Percentiles rank a stretch among this genome's conserved stretches.
Evolutionary conservation across 495 filamentous ascomycete species (phyloP).

Genomic region (Talaromyces adpressus): DNA sequence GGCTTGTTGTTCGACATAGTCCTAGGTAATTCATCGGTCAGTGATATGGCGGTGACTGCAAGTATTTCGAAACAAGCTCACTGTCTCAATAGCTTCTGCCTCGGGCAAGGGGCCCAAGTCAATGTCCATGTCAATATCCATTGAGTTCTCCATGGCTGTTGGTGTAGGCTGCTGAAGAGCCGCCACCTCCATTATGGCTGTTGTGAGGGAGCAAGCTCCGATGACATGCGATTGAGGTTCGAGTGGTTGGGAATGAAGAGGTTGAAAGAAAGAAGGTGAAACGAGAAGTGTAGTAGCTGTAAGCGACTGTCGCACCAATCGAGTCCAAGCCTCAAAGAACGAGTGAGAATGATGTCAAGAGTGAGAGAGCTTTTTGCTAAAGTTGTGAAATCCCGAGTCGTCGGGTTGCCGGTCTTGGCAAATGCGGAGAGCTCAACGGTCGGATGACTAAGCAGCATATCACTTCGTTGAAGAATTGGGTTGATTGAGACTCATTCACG

Average conservation of each 20-base stretch:
- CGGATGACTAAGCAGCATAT: neutral
- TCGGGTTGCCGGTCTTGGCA: neutral
- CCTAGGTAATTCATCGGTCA: neutral
- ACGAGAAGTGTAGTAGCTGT: neutral
- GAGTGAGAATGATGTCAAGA: neutral
- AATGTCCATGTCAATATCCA: conserved; percentile 77
- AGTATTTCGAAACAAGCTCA: conserved; percentile 13
- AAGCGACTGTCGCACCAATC: neutral
- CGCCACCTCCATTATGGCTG: conserved; percentile 16
- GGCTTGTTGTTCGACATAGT: conserved; percentile 17
- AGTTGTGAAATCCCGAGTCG: neutral
- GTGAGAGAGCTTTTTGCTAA: neutral
- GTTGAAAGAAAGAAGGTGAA: neutral
- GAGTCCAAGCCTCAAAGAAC: neutral
- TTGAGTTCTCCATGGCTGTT: conserved; percentile 31
- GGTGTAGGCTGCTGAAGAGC: conserved; percentile 13
- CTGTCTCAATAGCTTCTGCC: conserved; percentile 27
- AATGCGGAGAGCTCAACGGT: conserved; percentile 1
- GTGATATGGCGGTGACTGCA: neutral
- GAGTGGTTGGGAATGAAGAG: neutral
- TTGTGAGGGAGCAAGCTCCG: neutral
- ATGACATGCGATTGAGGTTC: neutral
- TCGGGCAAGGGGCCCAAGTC: conserved; percentile 49
- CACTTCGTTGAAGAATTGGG: neutral
- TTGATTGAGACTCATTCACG: neutral